Percentiles rank a stretch among this genome's conserved stretches.
phyloP scores from a whole-genome alignment of 129 eudicot genomes.

The Silybum marianum region DNA sequence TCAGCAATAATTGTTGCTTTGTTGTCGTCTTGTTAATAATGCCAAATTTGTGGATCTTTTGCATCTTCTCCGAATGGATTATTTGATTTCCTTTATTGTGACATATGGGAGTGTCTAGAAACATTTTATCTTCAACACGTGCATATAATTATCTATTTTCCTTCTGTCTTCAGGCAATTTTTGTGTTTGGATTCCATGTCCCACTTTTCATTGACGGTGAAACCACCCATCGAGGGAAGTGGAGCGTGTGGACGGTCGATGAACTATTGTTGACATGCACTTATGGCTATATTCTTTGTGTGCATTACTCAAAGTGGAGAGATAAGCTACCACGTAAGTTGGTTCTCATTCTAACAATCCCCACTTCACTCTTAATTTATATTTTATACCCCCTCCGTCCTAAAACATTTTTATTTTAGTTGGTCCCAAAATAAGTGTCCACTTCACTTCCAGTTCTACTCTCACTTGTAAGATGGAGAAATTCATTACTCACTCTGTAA shows the following conservation, averaged over 20 bases:
- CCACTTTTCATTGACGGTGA: constrained; percentile 55
- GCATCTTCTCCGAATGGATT: not conserved
- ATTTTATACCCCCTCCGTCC: not conserved
- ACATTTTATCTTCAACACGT: not conserved
- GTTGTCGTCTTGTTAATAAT: not conserved
- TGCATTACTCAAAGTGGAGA: constrained; percentile 82
- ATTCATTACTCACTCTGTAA: not conserved
- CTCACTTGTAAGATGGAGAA: not conserved
- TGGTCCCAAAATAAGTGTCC: not conserved
- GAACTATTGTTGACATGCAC: constrained; percentile 56
- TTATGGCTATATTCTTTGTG: constrained; percentile 70
- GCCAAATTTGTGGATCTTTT: not conserved
- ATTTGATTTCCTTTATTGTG: not conserved
- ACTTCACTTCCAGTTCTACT: not conserved
- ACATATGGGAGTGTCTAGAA: not conserved
- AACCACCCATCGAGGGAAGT: constrained; percentile 51
- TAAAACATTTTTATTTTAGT: not conserved
- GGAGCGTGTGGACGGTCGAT: constrained; percentile 63
- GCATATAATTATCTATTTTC: not conserved
- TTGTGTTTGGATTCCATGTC: constrained; percentile 69
- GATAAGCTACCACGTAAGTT: constrained; percentile 81
- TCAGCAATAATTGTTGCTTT: not conserved
- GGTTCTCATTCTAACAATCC: not conserved
- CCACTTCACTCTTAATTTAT: constrained; percentile 7
- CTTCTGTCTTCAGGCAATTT: constrained; percentile 49